Evolutionary conservation across 768 basidiomycete genomes (phyloP).

Genomic region (Hydnomerulius pinastri): DNA sequence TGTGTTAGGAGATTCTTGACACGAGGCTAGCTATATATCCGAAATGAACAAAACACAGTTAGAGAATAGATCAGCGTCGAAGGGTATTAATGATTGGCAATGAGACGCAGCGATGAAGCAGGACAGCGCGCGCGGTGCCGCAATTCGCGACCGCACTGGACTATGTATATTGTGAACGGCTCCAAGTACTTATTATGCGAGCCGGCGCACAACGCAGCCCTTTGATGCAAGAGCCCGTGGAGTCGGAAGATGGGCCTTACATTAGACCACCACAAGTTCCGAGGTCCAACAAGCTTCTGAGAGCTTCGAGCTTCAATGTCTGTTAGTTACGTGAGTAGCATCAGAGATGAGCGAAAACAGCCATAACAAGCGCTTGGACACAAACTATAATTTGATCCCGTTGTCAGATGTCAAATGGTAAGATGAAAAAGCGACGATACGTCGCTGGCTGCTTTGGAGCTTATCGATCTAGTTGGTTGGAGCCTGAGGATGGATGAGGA

Average conservation of each 20-base stretch:
- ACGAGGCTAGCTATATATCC: conserved; percentile 39
- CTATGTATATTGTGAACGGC: conserved; percentile 12
- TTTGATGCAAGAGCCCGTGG: background rate
- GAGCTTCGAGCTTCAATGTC: conserved; percentile 9
- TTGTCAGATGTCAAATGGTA: conserved; percentile 27
- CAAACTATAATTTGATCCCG: conserved; percentile 29
- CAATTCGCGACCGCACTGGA: conserved; percentile 15
- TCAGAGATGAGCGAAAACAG: conserved; percentile 25
- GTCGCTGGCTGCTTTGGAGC: conserved; percentile 12
- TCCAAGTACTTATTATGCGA: conserved; percentile 13
- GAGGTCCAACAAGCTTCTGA: conserved; percentile 11
- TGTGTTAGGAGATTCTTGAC: conserved; percentile 33
- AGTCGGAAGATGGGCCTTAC: conserved; percentile 19
- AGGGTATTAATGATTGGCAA: conserved; percentile 36
- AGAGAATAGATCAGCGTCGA: conserved; percentile 37
- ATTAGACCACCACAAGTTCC: conserved; percentile 13
- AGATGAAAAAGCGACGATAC: conserved; percentile 2
- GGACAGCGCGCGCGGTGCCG: conserved; percentile 29
- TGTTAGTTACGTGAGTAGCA: conserved; percentile 22
- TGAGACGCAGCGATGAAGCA: conserved; percentile 29
- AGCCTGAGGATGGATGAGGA: background rate
- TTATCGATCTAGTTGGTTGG: conserved; percentile 16
- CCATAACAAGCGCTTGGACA: conserved; percentile 7
- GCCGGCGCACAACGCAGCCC: too few species aligned
- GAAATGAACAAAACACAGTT: conserved; percentile 34